Evolutionary conservation across 2,329 filamentous ascomycete species (phyloP), one percentile per base, ranked within the genome.

Genomic region (Apiospora koreana): DNA sequence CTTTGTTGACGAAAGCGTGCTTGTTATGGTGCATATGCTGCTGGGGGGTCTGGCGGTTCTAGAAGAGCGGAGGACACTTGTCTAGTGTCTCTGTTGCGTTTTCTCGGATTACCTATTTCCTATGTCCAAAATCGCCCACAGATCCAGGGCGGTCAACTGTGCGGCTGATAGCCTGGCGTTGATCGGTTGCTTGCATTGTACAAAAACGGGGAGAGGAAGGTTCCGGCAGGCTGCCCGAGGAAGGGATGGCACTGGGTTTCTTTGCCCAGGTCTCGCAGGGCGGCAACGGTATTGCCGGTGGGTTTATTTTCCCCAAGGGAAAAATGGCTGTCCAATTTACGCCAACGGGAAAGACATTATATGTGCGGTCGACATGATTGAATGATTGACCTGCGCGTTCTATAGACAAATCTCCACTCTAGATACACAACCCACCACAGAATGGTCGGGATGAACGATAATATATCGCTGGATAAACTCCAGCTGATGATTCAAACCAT

Each of bases 391-490:
- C 73, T 71, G 73, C 75, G 76, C 72, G 72, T 70, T 72, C 82
- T 85, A 67, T 46, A 86, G 82, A 86, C 79, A 82, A 79, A 84
- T 84, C 85, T 85, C 85, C 83, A 84, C 85, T 86, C 83, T 80
- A 79, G 80, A 83, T 81, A 80, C 74, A 78, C 28, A 28, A 18
- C 68, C 25, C 38, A 54, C 48, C 45, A 50, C 67, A 54, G 46
- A 42, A 68, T 67, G 69, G 69, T 45, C 25, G 69, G 66, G 69
- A 68, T 65, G 50, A 68, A 70, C n/a, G 18, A 68, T 68, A 70
- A 70, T 70, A 65, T 43, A 62, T 38, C 31, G 28, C 31, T 62
- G 54, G 54, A 62, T 14, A 23, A 12, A 5, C 3, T 62, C 54
- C 54, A 62, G 31, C 35, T 38, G 54, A 62, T 62, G 54, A 62